Conservation (phyloP, 2,329 filamentous ascomycete species). For the Berkeleyomyces rouxiae region DNA sequence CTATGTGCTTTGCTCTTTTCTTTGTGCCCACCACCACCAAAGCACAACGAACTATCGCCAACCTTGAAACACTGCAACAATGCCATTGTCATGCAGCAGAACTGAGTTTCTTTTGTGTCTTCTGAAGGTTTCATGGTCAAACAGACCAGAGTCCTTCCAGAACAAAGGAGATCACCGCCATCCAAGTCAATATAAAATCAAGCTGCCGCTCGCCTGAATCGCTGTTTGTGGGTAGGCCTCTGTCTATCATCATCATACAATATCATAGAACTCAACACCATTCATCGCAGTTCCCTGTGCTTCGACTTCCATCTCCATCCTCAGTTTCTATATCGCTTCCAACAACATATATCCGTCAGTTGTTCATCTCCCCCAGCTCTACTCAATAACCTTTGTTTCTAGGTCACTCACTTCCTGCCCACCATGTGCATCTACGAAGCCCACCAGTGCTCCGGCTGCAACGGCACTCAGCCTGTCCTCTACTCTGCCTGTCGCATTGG, state of each 20-base stretch:
- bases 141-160: background rate
- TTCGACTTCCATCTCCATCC: background rate
- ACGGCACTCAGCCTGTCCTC: background rate
- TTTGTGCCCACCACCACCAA: background rate
- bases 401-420: background rate
- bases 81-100: background rate
- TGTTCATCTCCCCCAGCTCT: background rate
- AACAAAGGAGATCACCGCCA: background rate
- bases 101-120: background rate
- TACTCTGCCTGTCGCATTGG: background rate
- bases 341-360: background rate
- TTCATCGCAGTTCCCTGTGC: background rate
- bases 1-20: background rate
- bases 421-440: constrained; percentile 3
- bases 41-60: background rate
- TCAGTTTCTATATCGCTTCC: background rate
- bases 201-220: background rate
- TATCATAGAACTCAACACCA: background rate
- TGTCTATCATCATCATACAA: background rate
- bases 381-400: background rate
- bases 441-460: background rate
- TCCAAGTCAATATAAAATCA: background rate
- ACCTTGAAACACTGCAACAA: background rate
- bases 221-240: background rate
- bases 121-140: background rate